phyloP scores from a whole-genome alignment of 495 filamentous ascomycete species.

The Lichenothelia convexa region DNA sequence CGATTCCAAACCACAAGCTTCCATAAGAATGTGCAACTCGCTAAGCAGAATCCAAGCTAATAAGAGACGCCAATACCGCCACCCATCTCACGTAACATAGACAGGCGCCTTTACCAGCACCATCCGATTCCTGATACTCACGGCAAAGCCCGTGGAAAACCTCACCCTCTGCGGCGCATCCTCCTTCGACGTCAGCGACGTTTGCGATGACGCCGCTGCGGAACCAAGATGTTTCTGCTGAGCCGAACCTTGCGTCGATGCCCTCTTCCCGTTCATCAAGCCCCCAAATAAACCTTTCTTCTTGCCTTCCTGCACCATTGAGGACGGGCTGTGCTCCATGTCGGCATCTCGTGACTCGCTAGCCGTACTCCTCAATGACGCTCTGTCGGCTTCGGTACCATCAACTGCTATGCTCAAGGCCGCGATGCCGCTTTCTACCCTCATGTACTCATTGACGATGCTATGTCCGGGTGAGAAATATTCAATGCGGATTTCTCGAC shows the following conservation, averaged over 20 bases:
- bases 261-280: slow-evolving; percentile 14
- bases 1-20: too few species aligned
- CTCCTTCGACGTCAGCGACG: slow-evolving; percentile 20
- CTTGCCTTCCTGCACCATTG: slow-evolving; percentile 4
- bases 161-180: slow-evolving; percentile 38
- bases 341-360: slow-evolving; percentile 13
- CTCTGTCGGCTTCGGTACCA: slow-evolving; percentile 24
- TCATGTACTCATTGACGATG: slow-evolving; percentile 59
- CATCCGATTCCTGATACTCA: slow-evolving; percentile 68
- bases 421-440: slow-evolving; percentile 60
- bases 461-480: slow-evolving; percentile 59
- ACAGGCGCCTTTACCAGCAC: slow-evolving; percentile 81
- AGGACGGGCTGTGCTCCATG: slow-evolving; percentile 2
- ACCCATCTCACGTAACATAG: slow-evolving; percentile 25
- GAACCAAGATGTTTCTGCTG: slow-evolving; percentile 12
- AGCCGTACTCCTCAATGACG: slow-evolving; percentile 17
- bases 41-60: too few species aligned
- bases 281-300: slow-evolving; percentile 19
- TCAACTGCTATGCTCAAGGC: slow-evolving; percentile 41
- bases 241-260: slow-evolving; percentile 1
- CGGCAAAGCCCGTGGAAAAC: slow-evolving; percentile 67
- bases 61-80: too few species aligned
- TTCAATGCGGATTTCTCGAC: slow-evolving; percentile 71
- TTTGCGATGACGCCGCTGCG: slow-evolving; percentile 6
- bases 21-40: too few species aligned